phyloP scores from a whole-genome alignment of 345 rosid species.

The Citrus medica region DNA sequence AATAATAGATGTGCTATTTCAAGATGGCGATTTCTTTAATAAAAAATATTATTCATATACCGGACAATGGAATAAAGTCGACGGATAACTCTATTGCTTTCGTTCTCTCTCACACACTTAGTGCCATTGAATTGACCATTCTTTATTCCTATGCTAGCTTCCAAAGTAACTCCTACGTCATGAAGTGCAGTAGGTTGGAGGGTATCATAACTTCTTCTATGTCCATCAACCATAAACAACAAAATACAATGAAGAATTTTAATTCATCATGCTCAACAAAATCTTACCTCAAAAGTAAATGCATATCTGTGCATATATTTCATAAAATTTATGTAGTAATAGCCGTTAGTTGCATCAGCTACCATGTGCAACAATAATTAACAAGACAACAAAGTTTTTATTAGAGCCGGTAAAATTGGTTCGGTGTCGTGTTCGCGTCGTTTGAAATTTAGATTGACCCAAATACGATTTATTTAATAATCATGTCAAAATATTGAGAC shows the following conservation, averaged over 20 bases:
- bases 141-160: neutral
- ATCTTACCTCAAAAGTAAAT: conserved; percentile 10
- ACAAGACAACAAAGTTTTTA: neutral
- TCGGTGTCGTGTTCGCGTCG: accelerated
- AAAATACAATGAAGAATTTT: neutral
- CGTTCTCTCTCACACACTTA: neutral
- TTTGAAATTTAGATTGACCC: too few species aligned
- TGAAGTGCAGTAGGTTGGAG: neutral
- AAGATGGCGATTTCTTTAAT: conserved; percentile 1
- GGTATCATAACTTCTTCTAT: neutral
- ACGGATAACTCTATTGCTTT: neutral
- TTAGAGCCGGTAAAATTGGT: neutral
- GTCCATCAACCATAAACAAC: neutral
- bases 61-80: conserved; percentile 8
- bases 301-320: neutral
- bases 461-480: too few species aligned
- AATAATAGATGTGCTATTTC: neutral
- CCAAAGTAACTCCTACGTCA: neutral
- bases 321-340: neutral
- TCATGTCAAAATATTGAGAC: too few species aligned
- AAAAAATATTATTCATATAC: neutral
- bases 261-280: neutral
- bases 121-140: neutral
- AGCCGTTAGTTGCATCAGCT: neutral
- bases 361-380: neutral